Percentiles rank a stretch among this genome's conserved stretches.
Evolutionary conservation across 139 green algal genomes (phyloP).

Genomic region (Ettlia oleoabundans): DNA sequence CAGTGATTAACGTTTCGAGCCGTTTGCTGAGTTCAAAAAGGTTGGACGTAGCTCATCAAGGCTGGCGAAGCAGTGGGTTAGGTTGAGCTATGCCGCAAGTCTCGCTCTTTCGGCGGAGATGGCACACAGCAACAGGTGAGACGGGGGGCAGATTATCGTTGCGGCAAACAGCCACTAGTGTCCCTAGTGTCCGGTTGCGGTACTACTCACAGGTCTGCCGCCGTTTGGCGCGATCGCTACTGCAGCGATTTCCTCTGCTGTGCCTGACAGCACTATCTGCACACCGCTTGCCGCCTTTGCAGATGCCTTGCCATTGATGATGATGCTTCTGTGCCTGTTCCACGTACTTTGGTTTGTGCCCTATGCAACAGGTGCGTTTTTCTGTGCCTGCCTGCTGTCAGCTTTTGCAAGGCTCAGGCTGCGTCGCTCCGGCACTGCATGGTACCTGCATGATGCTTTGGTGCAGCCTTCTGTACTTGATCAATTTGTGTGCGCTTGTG

Average conservation of each 20-base stretch:
- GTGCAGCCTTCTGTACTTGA: too few relatives aligned
- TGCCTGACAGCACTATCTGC: too few relatives aligned
- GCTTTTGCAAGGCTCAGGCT: background rate
- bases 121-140: slow-evolving; percentile 26
- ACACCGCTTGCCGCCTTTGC: background rate
- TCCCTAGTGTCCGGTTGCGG: too few relatives aligned
- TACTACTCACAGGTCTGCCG: background rate
- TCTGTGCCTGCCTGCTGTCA: background rate
- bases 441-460: too few relatives aligned
- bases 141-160: background rate
- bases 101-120: slow-evolving; percentile 4
- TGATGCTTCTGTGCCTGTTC: slow-evolving; percentile 9
- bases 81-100: slow-evolving; percentile 22
- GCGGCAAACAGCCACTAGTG: too few relatives aligned
- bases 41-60: too few relatives aligned
- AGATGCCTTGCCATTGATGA: slow-evolving; percentile 24
- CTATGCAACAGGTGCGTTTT: slow-evolving; percentile 8
- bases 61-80: too few relatives aligned
- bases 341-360: slow-evolving; percentile 27
- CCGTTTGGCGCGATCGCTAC: background rate
- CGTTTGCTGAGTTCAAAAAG: too few relatives aligned
- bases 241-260: too few relatives aligned
- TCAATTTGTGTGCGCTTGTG: too few relatives aligned
- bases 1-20: too few relatives aligned
- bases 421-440: background rate